Base-by-base conservation (phyloP, 1,139 yeast species). In the Hemisphaericaspora xylanilytica region DNA sequence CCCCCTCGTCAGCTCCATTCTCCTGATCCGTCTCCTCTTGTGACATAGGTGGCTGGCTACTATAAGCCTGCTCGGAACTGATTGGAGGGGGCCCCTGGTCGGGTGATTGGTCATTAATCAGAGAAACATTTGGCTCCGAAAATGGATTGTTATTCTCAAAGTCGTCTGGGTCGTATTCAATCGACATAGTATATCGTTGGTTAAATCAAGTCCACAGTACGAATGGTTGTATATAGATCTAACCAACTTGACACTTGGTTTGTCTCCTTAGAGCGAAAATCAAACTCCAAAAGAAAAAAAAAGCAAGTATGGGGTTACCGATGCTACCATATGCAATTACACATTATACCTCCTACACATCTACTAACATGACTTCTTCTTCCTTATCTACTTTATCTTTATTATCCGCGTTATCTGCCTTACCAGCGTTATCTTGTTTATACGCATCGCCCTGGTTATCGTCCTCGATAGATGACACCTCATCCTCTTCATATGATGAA, bases 111-210 rank as follows among this genome's bases (percentile, higher is more conserved):
- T 12, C 15, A 17, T 29, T 17, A 7, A 18, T 3, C 24, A 20
- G 22, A 3, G 27, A 33, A 10, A 27, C 33, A 8, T 46, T 45
- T 2, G 71, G 72, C 39, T 61, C 67, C 5, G 71, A 66, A 56
- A 80, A 80, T 3, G 86, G 87, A 52, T 80, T 81, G 61, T 81
- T 81, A 49, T 80, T 80, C 43, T 71, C 77, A 45, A 79, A 79
- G 44, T 80, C 86, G 45, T 80, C 85, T 2, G 85, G 83, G 47
- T 78, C 80, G 49, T 78, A 80, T 4, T 85, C 78, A 27, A 75
- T 66, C n/a, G 80, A 58, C 82, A 78, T 78, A 11, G 34, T 32
- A 12, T 32, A n/a, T n/a, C n/a, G n/a, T n/a, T n/a, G n/a, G n/a
- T n/a, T n/a, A n/a, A n/a, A n/a, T n/a, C n/a, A n/a, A n/a, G n/a